Percentiles rank a stretch among this genome's conserved stretches.
Conservation (phyloP, 2,329 filamentous ascomycete species). For the Trichoderma pleuroti region DNA sequence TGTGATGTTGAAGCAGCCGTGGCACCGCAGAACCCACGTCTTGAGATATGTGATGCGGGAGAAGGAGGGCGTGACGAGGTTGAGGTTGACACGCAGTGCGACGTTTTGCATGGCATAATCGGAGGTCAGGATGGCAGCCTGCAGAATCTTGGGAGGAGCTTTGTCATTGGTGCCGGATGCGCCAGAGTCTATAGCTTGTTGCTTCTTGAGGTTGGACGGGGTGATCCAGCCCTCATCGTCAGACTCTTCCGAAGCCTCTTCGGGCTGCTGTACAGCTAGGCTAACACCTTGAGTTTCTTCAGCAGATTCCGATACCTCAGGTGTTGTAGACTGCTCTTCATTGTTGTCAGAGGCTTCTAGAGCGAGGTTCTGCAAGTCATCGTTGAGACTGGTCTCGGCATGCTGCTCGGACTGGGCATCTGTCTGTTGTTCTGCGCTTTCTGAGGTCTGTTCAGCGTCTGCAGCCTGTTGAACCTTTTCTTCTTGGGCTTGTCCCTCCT, state of each 20-base stretch:
- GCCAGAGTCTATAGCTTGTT: slow-evolving; percentile 64
- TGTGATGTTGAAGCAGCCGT: slow-evolving; percentile 84
- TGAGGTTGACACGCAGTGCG: slow-evolving; percentile 88
- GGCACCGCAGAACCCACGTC: slow-evolving; percentile 87
- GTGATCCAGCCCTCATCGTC: slow-evolving; percentile 85
- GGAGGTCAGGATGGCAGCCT: slow-evolving; percentile 87
- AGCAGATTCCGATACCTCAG: neutral
- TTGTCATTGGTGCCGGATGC: slow-evolving; percentile 42
- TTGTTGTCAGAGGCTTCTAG: slow-evolving; percentile 20
- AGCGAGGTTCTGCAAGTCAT: slow-evolving; percentile 26
- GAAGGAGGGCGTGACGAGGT: slow-evolving; percentile 75
- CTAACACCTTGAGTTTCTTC: slow-evolving; percentile 16
- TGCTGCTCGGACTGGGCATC: slow-evolving; percentile 24
- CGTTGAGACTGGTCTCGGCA: slow-evolving; percentile 19
- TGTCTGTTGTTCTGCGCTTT: slow-evolving; percentile 16
- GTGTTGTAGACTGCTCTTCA: neutral
- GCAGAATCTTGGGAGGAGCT: slow-evolving; percentile 61
- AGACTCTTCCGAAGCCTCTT: slow-evolving; percentile 41
- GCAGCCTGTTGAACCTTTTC: slow-evolving; percentile 26
- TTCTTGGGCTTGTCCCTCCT: slow-evolving; percentile 14
- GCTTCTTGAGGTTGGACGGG: slow-evolving; percentile 82
- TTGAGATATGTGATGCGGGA: slow-evolving; percentile 80
- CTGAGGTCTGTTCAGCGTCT: neutral
- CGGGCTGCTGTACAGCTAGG: slow-evolving; percentile 28
- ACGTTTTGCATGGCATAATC: slow-evolving; percentile 99